phyloP scores from a whole-genome alignment of 2,329 filamentous ascomycete genomes.

The Ophiostoma ips region DNA sequence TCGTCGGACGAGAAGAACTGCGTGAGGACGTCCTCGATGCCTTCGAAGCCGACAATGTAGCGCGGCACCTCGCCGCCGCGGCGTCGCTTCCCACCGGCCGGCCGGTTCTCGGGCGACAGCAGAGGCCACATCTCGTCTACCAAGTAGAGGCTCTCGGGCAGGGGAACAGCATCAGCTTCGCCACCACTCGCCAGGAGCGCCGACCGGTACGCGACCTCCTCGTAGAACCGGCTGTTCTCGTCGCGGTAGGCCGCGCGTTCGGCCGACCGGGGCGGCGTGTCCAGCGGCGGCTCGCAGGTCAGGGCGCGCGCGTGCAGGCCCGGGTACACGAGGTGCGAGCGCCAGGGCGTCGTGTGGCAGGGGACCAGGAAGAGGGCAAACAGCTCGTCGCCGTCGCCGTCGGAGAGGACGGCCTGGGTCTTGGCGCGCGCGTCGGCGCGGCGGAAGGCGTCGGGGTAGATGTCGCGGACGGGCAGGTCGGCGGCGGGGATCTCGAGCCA shows the following conservation, averaged over 20 bases:
- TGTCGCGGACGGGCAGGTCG: constrained; percentile 21
- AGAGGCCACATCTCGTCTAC: constrained; percentile 32
- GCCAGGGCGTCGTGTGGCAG: constrained; percentile 93
- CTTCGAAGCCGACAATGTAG: constrained; percentile 48
- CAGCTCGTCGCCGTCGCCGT: constrained; percentile 27
- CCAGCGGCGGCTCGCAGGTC: constrained; percentile 77
- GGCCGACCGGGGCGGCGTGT: constrained; percentile 40
- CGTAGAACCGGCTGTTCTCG: constrained; percentile 86
- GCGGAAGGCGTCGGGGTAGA: constrained; percentile 15
- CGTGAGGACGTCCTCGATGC: constrained; percentile 33
- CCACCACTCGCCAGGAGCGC: neutral
- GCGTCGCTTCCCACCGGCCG: neutral
- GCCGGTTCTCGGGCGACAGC: neutral
- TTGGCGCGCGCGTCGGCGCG: constrained; percentile 9
- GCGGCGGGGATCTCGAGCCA: constrained; percentile 19
- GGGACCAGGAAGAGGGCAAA: constrained; percentile 81
- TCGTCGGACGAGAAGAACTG: constrained; percentile 27
- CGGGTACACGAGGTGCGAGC: constrained; percentile 68
- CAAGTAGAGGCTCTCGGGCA: constrained; percentile 35
- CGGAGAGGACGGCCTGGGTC: neutral
- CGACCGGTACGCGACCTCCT: constrained; percentile 28
- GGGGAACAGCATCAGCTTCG: neutral
- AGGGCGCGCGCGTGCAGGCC: constrained; percentile 68
- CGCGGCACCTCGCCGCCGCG: constrained; percentile 30
- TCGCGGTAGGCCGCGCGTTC: constrained; percentile 62